A percentile compares a stretch with the other conserved stretches of the same genome.
Evolutionary conservation across 306 rosid genomes (phyloP).

Genomic region (Albizia julibrissin): DNA sequence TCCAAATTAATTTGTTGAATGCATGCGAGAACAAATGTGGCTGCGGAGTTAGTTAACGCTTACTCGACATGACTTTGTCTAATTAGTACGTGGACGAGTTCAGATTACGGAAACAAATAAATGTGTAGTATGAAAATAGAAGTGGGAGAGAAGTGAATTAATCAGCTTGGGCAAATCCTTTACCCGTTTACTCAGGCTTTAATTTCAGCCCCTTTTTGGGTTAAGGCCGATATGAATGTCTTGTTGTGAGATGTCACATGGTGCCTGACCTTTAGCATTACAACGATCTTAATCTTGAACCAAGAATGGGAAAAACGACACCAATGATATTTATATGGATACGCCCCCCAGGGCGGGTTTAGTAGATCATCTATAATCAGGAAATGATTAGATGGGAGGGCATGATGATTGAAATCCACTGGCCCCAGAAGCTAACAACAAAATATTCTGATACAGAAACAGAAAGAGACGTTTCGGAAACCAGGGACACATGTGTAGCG

Average conservation of each 20-base stretch:
- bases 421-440: conserved; percentile 46
- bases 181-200: conserved; percentile 23
- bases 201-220: conserved; percentile 16
- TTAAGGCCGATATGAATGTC: conserved; percentile 20
- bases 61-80: neutral
- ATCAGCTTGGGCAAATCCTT: neutral
- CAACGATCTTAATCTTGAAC: conserved; percentile 16
- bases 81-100: conserved; percentile 17
- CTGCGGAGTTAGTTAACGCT: neutral
- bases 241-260: conserved; percentile 18
- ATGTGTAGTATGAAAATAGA: neutral
- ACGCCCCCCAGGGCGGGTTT: neutral
- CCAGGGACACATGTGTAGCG: conserved; percentile 40
- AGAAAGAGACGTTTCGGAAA: conserved; percentile 54
- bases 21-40: neutral
- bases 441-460: conserved; percentile 36
- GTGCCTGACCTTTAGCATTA: conserved; percentile 3
- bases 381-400: conserved; percentile 28
- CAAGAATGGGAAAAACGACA: conserved; percentile 32
- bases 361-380: conserved; percentile 19
- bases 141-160: neutral
- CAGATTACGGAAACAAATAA: conserved; percentile 27
- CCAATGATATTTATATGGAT: neutral
- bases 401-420: neutral
- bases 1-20: neutral